Conservation (phyloP, 805 yeast species). For the Nadsonia fulvescens region DNA sequence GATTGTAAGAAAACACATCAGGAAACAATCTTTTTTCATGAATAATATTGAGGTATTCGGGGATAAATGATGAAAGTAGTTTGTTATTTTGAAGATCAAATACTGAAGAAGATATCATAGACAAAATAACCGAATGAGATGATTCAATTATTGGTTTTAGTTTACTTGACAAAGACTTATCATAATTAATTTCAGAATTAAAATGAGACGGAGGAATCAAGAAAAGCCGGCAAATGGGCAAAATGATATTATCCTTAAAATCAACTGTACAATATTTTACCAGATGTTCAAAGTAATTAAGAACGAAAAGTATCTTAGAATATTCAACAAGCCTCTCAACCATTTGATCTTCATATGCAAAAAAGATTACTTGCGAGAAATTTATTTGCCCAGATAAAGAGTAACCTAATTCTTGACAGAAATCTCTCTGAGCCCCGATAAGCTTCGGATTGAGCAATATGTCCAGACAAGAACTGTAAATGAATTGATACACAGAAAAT, state of each 20-base stretch:
- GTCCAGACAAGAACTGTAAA: slow-evolving; percentile 32
- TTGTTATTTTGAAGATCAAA: slow-evolving; percentile 4
- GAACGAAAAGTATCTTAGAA: slow-evolving; percentile 13
- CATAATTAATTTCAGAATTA: slow-evolving; percentile 4
- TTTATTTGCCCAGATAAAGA: no score
- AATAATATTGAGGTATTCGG: slow-evolving; percentile 28
- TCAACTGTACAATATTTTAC: slow-evolving; percentile 18
- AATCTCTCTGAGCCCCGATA: no score
- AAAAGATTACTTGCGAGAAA: no score
- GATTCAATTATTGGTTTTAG: slow-evolving; percentile 31
- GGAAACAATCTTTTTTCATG: slow-evolving; percentile 48
- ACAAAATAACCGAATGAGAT: slow-evolving; percentile 41
- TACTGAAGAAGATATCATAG: slow-evolving; percentile 14
- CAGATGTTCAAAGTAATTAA: slow-evolving; percentile 20
- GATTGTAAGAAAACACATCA: slow-evolving; percentile 29
- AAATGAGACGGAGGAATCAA: slow-evolving; percentile 7
- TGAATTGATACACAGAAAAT: slow-evolving; percentile 34
- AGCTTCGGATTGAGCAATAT: slow-evolving; percentile 13
- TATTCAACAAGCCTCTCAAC: slow-evolving; percentile 13
- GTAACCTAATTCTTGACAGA: no score
- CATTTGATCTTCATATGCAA: no score
- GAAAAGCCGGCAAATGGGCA: slow-evolving; percentile 14
- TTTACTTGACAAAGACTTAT: no score
- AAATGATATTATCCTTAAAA: slow-evolving; percentile 19
- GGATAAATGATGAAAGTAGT: slow-evolving; percentile 9